Evolutionary conservation across 2,329 filamentous ascomycete species (phyloP).

Genomic region (Pyrenophora teres): DNA sequence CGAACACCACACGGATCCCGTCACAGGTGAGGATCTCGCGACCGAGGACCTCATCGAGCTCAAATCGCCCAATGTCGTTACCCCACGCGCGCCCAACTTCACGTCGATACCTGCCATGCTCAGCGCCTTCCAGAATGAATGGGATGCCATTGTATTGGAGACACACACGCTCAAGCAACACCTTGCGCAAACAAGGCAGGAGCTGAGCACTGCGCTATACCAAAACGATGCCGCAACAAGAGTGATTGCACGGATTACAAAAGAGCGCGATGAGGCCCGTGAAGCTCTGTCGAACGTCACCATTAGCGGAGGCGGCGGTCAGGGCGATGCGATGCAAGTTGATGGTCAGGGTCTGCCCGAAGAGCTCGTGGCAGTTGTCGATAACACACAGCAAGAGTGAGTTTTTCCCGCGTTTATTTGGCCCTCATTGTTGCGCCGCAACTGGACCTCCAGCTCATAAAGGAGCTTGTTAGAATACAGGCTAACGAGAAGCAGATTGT

Average conservation of each 20-base stretch:
- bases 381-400: constrained; percentile 79
- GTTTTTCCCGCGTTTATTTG: constrained; percentile 31
- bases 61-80: constrained; percentile 80
- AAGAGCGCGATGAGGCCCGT: constrained; percentile 88
- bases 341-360: constrained; percentile 79
- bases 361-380: constrained; percentile 71
- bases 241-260: constrained; percentile 89
- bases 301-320: constrained; percentile 62
- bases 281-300: constrained; percentile 86
- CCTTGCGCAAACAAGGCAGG: constrained; percentile 85
- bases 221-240: constrained; percentile 96
- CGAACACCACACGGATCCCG: constrained; percentile 90
- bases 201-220: constrained; percentile 91
- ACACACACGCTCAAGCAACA: constrained; percentile 90
- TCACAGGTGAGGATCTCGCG: constrained; percentile 82
- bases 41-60: constrained; percentile 85
- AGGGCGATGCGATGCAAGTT: constrained; percentile 86
- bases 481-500: constrained; percentile 64
- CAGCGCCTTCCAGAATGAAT: constrained; percentile 95
- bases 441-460: too few species aligned
- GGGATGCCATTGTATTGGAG: constrained; percentile 91
- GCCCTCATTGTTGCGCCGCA: too few species aligned
- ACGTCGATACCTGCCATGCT: constrained; percentile 96
- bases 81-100: constrained; percentile 86
- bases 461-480: too few species aligned